Conservation (phyloP, 2,329 filamentous ascomycete genomes). For the Balansia obtecta region DNA sequence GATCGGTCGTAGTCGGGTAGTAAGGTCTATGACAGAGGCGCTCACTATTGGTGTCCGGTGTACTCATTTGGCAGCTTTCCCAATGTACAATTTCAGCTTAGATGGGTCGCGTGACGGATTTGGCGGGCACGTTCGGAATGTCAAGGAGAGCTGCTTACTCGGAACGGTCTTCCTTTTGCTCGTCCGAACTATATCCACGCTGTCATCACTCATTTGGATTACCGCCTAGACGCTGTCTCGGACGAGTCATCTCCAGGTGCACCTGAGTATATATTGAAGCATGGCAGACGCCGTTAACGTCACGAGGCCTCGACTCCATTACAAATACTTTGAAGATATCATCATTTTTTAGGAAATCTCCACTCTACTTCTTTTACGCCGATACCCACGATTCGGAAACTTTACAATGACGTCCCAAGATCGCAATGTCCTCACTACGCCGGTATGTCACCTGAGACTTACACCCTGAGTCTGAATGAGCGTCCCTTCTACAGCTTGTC, state of each 20-base stretch:
- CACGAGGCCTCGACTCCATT: background rate
- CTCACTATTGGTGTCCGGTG: no score
- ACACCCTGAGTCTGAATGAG: constrained; percentile 4
- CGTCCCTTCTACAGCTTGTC: background rate
- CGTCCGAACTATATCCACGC: no score
- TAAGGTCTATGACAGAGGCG: no score
- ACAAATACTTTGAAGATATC: background rate
- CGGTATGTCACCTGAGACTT: constrained; percentile 35
- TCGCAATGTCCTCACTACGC: constrained; percentile 51
- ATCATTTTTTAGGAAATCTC: background rate
- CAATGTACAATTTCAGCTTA: background rate
- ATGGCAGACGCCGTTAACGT: background rate
- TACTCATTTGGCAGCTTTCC: no score
- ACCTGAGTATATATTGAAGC: background rate
- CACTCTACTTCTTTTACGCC: background rate
- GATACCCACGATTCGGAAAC: background rate
- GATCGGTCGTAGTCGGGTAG: no score
- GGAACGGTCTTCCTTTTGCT: no score
- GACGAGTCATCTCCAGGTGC: background rate
- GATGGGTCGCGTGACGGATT: background rate
- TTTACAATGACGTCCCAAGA: background rate
- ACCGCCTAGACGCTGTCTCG: no score
- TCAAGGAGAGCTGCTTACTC: no score
- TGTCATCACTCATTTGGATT: no score
- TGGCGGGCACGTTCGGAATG: background rate